Base-by-base conservation (phyloP, 257 asterid species). In the Rhazya stricta region DNA sequence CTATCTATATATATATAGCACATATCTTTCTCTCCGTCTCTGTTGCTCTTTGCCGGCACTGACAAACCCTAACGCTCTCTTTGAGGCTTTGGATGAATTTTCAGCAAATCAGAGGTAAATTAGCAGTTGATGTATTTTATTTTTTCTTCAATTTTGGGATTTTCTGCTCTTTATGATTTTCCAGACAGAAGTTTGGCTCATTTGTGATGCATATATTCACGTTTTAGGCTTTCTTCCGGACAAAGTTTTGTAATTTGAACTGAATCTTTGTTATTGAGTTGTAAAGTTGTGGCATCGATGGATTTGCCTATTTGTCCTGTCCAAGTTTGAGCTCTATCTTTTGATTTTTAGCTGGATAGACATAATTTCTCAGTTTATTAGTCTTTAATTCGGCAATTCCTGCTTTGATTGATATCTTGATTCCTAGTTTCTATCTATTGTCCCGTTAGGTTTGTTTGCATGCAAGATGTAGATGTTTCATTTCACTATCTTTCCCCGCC, bases 21-120 rank as follows among this genome's bases (percentile, higher is more conserved):
- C 51, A 34, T 46, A 67, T 71, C 45, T 41, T 10, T 45, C 13
- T 27, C n/a, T 61, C 63, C 39, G 23, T 48, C 61, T 29, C 70
- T 51, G 29, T 77, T 29, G 50, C 67, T 63, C 36, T 56, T n/a
- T 34, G 84, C 76, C 80, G 86, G 79, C 81, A 73, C 84, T 77
- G 72, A 45, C 61, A 13, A 77, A 74, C 84, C 83, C 88, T 79
- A 79, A 41, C 58, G 23, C n/a, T 25, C 37, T 4, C 19, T 23
- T 39, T 42, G 53, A 23, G n/a, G 19, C 25, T 34, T 45, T 63
- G 45, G 60, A 37, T 65, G 23, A 42, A 67, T 63, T 60, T 27
- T 18, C 37, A 16, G 41, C n/a, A 36, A 32, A 34, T 48, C 57
- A 6, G 37, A n/a, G 29, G 60, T 50, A 71, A 70, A 19, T 66